phyloP scores from a whole-genome alignment of 2,329 filamentous ascomycete species.

The Hysterium pulicare region DNA sequence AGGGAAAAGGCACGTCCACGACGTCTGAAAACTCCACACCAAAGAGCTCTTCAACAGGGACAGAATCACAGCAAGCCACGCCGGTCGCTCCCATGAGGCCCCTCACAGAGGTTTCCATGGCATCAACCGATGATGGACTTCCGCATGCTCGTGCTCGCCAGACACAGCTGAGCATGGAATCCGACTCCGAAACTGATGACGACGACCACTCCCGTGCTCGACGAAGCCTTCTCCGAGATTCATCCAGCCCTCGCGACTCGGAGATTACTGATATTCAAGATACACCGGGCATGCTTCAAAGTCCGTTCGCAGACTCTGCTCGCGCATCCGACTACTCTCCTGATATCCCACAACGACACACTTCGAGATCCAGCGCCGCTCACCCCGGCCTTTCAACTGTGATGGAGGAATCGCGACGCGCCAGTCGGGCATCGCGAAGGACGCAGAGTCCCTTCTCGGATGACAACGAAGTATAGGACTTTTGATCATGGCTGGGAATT shows the following conservation, averaged over 20 bases:
- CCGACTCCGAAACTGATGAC: conserved; percentile 33
- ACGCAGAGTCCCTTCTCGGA: conserved; percentile 35
- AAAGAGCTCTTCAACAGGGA: conserved; percentile 23
- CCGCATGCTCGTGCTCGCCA: conserved; percentile 31
- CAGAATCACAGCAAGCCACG: conserved; percentile 17
- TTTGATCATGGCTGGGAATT: not conserved
- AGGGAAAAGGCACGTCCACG: conserved; percentile 25
- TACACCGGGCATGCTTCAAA: conserved; percentile 31
- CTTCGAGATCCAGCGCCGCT: conserved; percentile 21
- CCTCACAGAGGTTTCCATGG: conserved; percentile 28
- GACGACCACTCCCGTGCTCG: conserved; percentile 33
- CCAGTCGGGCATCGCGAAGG: conserved; percentile 30
- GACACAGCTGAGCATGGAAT: conserved; percentile 17
- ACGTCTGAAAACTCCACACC: conserved; percentile 16
- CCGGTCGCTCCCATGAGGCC: conserved; percentile 23
- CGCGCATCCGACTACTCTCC: conserved; percentile 17
- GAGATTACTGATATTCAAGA: conserved; percentile 36
- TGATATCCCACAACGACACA: conserved; percentile 26
- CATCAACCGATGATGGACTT: conserved; percentile 29
- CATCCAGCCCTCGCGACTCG: conserved; percentile 23
- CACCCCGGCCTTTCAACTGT: conserved; percentile 41
- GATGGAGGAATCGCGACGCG: conserved; percentile 45
- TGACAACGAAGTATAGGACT: conserved; percentile 16
- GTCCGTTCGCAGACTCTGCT: conserved; percentile 33
- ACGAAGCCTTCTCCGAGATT: conserved; percentile 27